Percentiles rank a stretch among this genome's conserved stretches.
Evolutionary conservation across 495 filamentous ascomycete species (phyloP).

Genomic region (Aspergillus conjunctus): DNA sequence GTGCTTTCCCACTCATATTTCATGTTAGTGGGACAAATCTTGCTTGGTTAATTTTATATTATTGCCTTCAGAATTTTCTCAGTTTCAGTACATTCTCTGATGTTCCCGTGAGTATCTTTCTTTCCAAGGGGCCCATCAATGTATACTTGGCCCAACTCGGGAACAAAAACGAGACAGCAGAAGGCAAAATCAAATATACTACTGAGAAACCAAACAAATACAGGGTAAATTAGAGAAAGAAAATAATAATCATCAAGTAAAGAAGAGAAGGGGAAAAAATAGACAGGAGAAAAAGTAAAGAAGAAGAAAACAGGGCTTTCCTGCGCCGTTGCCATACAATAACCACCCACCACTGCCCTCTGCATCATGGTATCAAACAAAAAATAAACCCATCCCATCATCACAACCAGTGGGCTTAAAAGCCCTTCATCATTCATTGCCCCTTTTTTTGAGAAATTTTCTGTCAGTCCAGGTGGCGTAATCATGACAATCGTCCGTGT

Average conservation of each 20-base stretch:
- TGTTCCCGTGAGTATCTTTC: background rate
- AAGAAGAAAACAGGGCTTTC: background rate
- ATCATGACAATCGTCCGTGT: constrained; percentile 18
- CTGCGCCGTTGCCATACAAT: background rate
- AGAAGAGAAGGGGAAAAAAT: background rate
- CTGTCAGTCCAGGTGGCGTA: constrained; percentile 1
- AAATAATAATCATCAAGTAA: background rate
- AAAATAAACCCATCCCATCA: constrained; percentile 15
- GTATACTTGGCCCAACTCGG: background rate
- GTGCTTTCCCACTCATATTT: background rate
- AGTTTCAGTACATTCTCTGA: too few species aligned
- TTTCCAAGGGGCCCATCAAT: background rate
- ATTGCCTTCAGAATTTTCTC: too few species aligned
- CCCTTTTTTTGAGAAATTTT: background rate
- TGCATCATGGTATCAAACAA: constrained; percentile 1
- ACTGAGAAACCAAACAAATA: constrained; percentile 1
- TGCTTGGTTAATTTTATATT: too few species aligned
- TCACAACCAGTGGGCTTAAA: background rate
- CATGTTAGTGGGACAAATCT: too few species aligned
- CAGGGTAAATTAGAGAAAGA: background rate
- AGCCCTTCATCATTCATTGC: constrained; percentile 1
- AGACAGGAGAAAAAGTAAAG: background rate
- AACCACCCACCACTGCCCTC: background rate
- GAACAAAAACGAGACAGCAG: background rate
- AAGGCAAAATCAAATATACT: background rate